Conservation (phyloP, 1,139 yeast genomes). For the Debaryomyces psychrophilus region DNA sequence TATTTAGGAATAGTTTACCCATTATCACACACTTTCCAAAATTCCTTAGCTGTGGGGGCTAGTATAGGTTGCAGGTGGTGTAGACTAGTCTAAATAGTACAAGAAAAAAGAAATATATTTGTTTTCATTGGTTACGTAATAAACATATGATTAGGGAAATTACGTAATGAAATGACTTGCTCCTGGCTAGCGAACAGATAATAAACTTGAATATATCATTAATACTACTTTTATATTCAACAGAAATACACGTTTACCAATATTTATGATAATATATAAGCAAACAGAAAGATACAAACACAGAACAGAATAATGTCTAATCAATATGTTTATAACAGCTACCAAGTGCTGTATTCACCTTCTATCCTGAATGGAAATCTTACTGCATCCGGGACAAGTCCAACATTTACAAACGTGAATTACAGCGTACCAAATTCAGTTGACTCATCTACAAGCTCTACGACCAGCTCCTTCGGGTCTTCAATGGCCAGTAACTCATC, state of each 20-base stretch:
- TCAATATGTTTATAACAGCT: constrained; percentile 38
- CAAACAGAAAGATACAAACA: neutral
- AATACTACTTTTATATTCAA: neutral
- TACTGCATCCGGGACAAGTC: constrained; percentile 23
- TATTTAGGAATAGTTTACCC: too few relatives aligned
- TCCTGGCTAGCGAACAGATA: constrained; percentile 2
- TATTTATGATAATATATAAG: constrained; percentile 1
- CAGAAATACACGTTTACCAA: constrained; percentile 1
- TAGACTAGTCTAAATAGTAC: neutral
- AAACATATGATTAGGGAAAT: neutral
- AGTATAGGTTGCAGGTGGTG: neutral
- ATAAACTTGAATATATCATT: neutral
- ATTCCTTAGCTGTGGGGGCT: too few relatives aligned
- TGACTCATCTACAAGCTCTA: constrained; percentile 15
- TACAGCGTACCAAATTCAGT: constrained; percentile 24
- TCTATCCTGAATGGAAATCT: constrained; percentile 21
- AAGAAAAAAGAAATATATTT: constrained; percentile 1
- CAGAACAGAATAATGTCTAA: constrained; percentile 30
- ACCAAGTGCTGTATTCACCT: constrained; percentile 45
- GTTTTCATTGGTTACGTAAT: neutral
- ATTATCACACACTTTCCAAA: too few relatives aligned
- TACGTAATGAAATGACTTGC: constrained; percentile 4
- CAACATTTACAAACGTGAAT: constrained; percentile 34
- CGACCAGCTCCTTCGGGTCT: constrained; percentile 9
- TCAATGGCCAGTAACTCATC: constrained; percentile 5